These are phyloP conservation scores for Lasiodiplodia sp. DNA, from an alignment of 2,329 filamentous ascomycete species.

Conservation along the genomic window DNA sequence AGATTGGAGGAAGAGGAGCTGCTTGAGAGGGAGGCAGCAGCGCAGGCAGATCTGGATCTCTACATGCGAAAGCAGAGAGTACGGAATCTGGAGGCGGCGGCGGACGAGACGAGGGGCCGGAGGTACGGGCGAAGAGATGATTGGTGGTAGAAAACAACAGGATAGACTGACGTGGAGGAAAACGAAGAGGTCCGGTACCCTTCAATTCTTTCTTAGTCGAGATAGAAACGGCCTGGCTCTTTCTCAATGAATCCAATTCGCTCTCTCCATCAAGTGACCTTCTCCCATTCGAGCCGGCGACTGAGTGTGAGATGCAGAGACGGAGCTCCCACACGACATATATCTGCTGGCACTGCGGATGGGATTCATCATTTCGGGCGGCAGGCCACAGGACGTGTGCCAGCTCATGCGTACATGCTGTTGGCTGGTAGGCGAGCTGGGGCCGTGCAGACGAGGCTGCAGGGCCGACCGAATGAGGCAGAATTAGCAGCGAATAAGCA, in stretches of 20 bases:
- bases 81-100: background rate
- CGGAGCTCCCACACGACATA: background rate
- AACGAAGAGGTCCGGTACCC: background rate
- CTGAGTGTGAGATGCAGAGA: background rate
- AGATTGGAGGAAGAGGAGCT: background rate
- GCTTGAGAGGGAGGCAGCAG: background rate
- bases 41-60: background rate
- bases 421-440: background rate
- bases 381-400: constrained; percentile 15
- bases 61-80: background rate
- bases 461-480: constrained; percentile 7
- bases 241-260: background rate
- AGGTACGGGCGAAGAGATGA: background rate
- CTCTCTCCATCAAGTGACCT: background rate
- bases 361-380: background rate
- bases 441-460: constrained; percentile 7
- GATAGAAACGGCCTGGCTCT: background rate
- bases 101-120: background rate
- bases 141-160: background rate
- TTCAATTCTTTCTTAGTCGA: background rate
- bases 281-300: background rate
- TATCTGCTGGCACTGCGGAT: constrained; percentile 6
- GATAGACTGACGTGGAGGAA: background rate
- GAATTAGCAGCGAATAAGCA: constrained; percentile 8
- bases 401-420: constrained; percentile 25